Base-by-base conservation (phyloP, 345 rosid genomes). In the Eucalyptus coolabah region DNA sequence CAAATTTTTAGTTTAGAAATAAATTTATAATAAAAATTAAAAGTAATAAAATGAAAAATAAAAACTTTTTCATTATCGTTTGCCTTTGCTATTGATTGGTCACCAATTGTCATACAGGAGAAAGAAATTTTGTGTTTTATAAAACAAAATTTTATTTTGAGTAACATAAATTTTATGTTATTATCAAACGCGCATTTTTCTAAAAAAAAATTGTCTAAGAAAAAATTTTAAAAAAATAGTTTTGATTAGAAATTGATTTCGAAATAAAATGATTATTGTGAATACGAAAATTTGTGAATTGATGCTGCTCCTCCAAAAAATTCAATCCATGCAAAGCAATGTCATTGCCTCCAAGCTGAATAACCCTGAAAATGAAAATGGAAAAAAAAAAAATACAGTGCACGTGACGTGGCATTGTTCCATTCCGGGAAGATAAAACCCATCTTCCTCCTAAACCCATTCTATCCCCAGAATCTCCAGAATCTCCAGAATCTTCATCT, bases 171-270 rank as follows among this genome's bases (percentile, higher is more conserved):
- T 19, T 19, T 8, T 53, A 53, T 53, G 2, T 53, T 53, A 0
- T 53, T 21, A 21, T 21, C 0, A 53, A 53, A 21, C 0, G 11
- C 0, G 1, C 0, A 2, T 21, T 21, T 53, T 8, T 21, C 0
- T 1, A 19, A 53, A 4, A 19, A 7, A 47, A 45, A 9, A 0
- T 53, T 53, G 2, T 53, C 11, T 21, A 53, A 53, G 19, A 19
- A 53, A 53, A 50, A n/a, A n/a, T n/a, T n/a, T n/a, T n/a, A n/a
- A n/a, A 18, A 19, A 18, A 1, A 0, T 53, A 8, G 0, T 8
- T 53, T 53, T 53, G 1, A 53, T 53, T 53, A 21, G 11, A 21
- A 8, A 53, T 53, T 21, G 11, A 53, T 53, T 21, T 0, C 21
- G 11, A 19, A 21, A 4, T 53, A 53, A 53, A 53, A 53, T 21